Evolutionary conservation across 164 flowering plant genomes (phyloP).

Genomic region (Magnolia kwangsiensis): DNA sequence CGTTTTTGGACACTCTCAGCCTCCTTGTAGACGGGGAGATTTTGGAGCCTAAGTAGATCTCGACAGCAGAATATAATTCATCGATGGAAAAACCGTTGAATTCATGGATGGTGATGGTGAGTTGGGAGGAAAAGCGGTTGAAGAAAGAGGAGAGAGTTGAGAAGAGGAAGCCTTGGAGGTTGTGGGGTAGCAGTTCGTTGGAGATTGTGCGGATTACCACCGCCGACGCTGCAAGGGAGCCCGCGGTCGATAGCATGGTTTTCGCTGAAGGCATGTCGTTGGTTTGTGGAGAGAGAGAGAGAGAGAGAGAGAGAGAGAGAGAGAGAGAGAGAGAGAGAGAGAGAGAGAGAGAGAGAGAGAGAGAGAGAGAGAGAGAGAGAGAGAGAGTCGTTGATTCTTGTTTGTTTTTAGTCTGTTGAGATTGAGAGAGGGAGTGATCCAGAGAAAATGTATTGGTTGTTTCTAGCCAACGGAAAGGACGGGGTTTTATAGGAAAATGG

Average conservation of each 20-base stretch:
- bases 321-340: no score
- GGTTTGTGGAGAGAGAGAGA: neutral
- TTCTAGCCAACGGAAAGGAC: no score
- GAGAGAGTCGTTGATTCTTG: no score
- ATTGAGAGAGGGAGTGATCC: no score
- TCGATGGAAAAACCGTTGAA: conserved; percentile 16
- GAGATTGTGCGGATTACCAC: conserved; percentile 28
- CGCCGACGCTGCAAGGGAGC: neutral
- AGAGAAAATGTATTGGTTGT: no score
- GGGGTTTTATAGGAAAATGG: no score
- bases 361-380: no score
- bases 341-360: neutral
- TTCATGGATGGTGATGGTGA: conserved; percentile 25
- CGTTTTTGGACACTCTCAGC: conserved; percentile 4
- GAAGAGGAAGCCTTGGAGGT: conserved; percentile 24
- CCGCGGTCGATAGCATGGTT: neutral
- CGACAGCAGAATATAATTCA: conserved; percentile 17
- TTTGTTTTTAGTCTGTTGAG: no score
- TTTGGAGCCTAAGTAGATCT: conserved; percentile 14
- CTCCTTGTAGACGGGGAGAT: neutral
- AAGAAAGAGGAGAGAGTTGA: conserved; percentile 21
- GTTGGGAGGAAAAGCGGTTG: conserved; percentile 28
- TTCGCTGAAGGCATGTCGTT: neutral
- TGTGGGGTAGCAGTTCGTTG: conserved; percentile 38
- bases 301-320: neutral